These are phyloP conservation scores for Musa schizocarpa DNA, from an alignment of 176 grass and related monocot genomes.

Conservation along the genomic window DNA sequence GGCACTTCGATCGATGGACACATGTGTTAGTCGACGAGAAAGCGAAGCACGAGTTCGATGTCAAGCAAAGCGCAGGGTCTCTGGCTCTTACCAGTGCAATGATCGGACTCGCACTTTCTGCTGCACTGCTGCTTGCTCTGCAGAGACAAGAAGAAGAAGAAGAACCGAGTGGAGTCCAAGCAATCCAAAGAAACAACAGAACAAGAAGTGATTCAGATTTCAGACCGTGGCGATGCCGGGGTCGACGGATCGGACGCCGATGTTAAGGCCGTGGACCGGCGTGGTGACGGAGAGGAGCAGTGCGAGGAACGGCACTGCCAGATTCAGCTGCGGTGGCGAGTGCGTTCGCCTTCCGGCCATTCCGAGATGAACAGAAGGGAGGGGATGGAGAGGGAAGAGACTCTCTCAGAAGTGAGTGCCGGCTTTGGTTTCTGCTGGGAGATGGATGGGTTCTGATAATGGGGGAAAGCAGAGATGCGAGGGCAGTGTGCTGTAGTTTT, in stretches of 20 bases:
- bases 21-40: not conserved
- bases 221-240: not conserved
- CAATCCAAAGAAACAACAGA: not conserved
- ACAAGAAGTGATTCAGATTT: not conserved
- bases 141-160: too few relatives aligned
- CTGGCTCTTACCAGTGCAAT: conserved; percentile 37
- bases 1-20: conserved; percentile 16
- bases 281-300: not conserved
- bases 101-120: conserved; percentile 56
- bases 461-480: not conserved
- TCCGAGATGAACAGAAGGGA: not conserved
- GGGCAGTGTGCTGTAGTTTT: not conserved
- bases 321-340: not conserved
- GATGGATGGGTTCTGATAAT: not conserved
- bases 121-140: conserved; percentile 52
- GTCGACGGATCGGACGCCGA: conserved; percentile 14
- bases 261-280: not conserved
- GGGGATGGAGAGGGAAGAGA: too few relatives aligned
- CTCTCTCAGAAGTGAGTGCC: not conserved
- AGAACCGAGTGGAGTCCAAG: not conserved
- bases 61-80: too few relatives aligned
- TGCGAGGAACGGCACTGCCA: not conserved
- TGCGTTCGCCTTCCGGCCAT: not conserved
- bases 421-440: not conserved
- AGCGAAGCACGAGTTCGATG: too few relatives aligned